Evolutionary conservation across 331 rosid species (phyloP).

Genomic region (Stylosanthes scabra): DNA sequence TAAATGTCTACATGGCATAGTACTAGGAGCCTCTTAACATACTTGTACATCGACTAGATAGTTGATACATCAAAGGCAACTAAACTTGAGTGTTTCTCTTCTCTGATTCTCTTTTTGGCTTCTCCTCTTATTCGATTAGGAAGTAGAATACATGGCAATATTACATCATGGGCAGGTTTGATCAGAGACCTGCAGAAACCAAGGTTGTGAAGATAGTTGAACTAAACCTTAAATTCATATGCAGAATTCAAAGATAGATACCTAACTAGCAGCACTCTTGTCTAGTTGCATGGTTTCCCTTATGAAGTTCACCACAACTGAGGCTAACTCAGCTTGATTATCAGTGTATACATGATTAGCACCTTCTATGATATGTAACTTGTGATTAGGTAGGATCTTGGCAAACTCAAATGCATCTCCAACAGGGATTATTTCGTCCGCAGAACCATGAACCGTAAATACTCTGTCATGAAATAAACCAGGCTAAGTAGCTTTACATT

Average conservation of each 20-base stretch:
- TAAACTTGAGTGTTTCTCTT: not conserved
- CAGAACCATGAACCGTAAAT: slow-evolving; percentile 73
- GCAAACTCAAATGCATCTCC: slow-evolving; percentile 65
- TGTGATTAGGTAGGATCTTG: slow-evolving; percentile 71
- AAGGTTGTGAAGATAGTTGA: slow-evolving; percentile 17
- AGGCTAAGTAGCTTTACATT: not conserved
- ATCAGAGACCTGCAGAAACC: slow-evolving; percentile 29
- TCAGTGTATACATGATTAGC: slow-evolving; percentile 64
- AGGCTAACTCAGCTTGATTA: slow-evolving; percentile 56
- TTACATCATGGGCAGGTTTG: slow-evolving; percentile 14
- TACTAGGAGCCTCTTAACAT: not conserved
- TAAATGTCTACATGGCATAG: slow-evolving; percentile 6
- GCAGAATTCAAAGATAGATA: slow-evolving; percentile 14
- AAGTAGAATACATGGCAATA: slow-evolving; percentile 10
- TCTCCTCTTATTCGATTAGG: not conserved
- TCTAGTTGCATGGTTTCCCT: slow-evolving; percentile 46
- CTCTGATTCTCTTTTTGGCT: not conserved
- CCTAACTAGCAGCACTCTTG: slow-evolving; percentile 39
- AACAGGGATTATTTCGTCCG: slow-evolving; percentile 52
- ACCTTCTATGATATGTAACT: slow-evolving; percentile 58
- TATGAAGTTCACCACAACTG: slow-evolving; percentile 46
- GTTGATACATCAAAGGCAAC: slow-evolving; percentile 6
- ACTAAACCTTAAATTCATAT: not conserved
- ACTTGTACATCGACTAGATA: not conserved
- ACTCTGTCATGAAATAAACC: slow-evolving; percentile 53